phyloP scores from a whole-genome alignment of 768 basidiomycete species.

The Pleurotus djamor region DNA sequence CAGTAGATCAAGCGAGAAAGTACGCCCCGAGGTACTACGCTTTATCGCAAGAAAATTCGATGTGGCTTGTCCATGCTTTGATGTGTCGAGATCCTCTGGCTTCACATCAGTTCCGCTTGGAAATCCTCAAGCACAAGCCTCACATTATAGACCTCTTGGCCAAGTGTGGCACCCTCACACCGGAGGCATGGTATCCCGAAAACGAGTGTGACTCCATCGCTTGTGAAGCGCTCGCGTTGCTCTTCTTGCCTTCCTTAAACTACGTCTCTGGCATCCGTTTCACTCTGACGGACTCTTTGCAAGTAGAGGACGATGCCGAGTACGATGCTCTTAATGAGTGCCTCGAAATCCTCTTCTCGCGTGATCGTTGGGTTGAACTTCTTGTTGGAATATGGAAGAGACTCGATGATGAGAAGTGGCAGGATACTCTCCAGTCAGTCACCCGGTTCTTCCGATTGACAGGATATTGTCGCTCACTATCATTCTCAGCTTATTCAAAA shows the following conservation, averaged over 20 bases:
- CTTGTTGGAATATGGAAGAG: conserved; percentile 21
- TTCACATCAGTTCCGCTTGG: conserved; percentile 12
- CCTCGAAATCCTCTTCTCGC: conserved; percentile 18
- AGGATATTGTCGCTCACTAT: neutral
- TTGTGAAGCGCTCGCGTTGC: conserved; percentile 18
- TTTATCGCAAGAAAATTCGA: conserved; percentile 21
- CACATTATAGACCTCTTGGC: conserved; percentile 20
- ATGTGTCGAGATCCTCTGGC: conserved; percentile 14
- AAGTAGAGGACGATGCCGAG: conserved; percentile 15
- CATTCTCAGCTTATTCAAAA: conserved; percentile 15
- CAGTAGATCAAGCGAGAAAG: conserved; percentile 13
- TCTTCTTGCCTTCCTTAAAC: conserved; percentile 18
- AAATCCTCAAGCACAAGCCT: conserved; percentile 18
- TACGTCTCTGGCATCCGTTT: conserved; percentile 19
- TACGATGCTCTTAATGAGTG: conserved; percentile 18
- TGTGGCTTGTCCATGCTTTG: conserved; percentile 17
- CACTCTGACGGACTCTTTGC: conserved; percentile 5
- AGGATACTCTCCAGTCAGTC: conserved; percentile 15
- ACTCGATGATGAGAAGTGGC: conserved; percentile 21
- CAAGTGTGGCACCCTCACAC: conserved; percentile 18
- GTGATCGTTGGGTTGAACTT: conserved; percentile 23
- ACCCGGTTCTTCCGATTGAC: neutral
- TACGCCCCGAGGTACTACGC: conserved; percentile 24
- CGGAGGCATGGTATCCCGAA: conserved; percentile 25
- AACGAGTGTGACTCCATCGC: conserved; percentile 17